These are phyloP conservation scores for Euphorbia pulcherrima DNA, from an alignment of 345 rosid genomes.

Conservation along the genomic window DNA sequence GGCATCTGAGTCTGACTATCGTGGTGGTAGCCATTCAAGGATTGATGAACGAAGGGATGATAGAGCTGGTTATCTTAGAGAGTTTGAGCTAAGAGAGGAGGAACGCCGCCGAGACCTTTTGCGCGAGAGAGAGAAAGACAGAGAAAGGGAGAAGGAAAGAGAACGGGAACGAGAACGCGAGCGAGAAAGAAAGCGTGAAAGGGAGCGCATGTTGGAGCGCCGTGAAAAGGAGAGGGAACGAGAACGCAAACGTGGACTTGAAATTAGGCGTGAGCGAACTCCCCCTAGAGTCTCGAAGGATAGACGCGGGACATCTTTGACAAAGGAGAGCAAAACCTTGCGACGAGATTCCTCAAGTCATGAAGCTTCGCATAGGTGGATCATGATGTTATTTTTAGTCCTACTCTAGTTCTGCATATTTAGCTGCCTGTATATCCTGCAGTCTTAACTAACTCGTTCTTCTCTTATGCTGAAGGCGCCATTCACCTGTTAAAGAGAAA, in stretches of 20 bases:
- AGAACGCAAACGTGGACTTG: constrained; percentile 64
- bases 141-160: constrained; percentile 52
- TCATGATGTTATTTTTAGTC: constrained; percentile 64
- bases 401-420: constrained; percentile 60
- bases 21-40: constrained; percentile 44
- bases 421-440: constrained; percentile 51
- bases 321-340: constrained; percentile 49
- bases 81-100: constrained; percentile 90
- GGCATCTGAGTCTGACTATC: constrained; percentile 66
- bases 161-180: constrained; percentile 40
- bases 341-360: constrained; percentile 68
- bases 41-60: constrained; percentile 83
- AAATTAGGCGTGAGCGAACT: constrained; percentile 62
- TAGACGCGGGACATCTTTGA: constrained; percentile 66
- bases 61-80: constrained; percentile 86
- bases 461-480: constrained; percentile 99
- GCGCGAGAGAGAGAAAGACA: constrained; percentile 78
- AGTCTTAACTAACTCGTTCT: constrained; percentile 66
- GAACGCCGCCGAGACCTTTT: constrained; percentile 75
- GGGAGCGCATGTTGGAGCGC: constrained; percentile 59
- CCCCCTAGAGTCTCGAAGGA: constrained; percentile 63
- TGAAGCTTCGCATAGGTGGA: constrained; percentile 91
- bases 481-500: constrained; percentile 84
- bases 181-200: constrained; percentile 52
- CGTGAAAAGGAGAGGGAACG: constrained; percentile 79